A percentile compares a stretch with the other conserved stretches of the same genome.
phyloP scores from a whole-genome alignment of 2,329 filamentous ascomycete genomes.

The Microdochium trichocladiopsis region DNA sequence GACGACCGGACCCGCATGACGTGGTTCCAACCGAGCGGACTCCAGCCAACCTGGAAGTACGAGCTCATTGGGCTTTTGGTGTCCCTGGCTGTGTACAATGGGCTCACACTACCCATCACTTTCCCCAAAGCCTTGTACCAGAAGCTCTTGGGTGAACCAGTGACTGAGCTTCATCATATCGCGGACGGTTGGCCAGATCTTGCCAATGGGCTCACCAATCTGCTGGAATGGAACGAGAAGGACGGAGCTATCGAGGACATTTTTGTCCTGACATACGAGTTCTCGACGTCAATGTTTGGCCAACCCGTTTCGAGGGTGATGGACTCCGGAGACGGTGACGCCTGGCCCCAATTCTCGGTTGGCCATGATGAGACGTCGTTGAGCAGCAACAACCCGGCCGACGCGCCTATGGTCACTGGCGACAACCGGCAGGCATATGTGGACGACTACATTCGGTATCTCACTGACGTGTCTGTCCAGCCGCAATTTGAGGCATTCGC shows the following conservation, averaged over 20 bases:
- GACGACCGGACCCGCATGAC: constrained; percentile 71
- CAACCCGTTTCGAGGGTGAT: constrained; percentile 51
- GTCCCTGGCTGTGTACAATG: constrained; percentile 87
- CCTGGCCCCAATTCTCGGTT: constrained; percentile 47
- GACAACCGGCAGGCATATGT: constrained; percentile 74
- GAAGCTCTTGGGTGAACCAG: constrained; percentile 64
- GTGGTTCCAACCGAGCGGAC: constrained; percentile 80
- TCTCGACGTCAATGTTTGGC: constrained; percentile 59
- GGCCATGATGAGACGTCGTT: constrained; percentile 13
- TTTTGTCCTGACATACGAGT: constrained; percentile 81
- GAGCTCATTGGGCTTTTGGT: constrained; percentile 84
- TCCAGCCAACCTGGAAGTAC: constrained; percentile 83
- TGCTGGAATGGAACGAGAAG: constrained; percentile 70
- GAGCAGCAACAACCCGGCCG: constrained; percentile 32
- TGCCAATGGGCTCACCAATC: constrained; percentile 61
- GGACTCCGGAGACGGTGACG: constrained; percentile 28
- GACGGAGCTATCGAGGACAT: constrained; percentile 74
- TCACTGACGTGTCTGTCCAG: constrained; percentile 69
- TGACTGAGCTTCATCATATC: constrained; percentile 68
- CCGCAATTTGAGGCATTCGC: constrained; percentile 77
- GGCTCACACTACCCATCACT: constrained; percentile 81
- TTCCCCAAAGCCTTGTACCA: constrained; percentile 82
- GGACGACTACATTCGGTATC: constrained; percentile 75
- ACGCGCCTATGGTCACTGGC: constrained; percentile 71
- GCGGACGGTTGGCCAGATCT: constrained; percentile 83